phyloP scores from a whole-genome alignment of 768 basidiomycete species.

The Neoboletus magnificus region DNA sequence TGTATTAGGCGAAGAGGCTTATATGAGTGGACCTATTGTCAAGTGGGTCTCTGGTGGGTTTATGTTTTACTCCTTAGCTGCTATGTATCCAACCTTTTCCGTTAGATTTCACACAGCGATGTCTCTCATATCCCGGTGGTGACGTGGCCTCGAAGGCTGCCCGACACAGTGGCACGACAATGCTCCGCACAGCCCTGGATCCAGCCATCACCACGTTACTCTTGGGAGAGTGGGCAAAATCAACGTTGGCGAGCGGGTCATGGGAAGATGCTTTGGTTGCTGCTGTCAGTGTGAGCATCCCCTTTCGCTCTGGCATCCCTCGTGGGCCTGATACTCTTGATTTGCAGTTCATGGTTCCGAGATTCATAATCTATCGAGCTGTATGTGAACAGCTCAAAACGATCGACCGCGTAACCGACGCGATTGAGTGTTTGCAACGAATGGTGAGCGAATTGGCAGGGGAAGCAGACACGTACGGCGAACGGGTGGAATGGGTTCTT shows the following conservation, averaged over 20 bases:
- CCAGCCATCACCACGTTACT: not conserved
- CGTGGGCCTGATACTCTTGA: not conserved
- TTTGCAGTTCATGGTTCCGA: not conserved
- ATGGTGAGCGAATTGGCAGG: not conserved
- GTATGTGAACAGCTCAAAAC: not conserved
- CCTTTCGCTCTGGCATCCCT: no score
- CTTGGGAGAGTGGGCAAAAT: slow-evolving; percentile 1
- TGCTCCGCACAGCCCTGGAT: not conserved
- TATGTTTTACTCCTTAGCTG: no score
- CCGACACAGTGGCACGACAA: no score
- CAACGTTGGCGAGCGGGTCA: not conserved
- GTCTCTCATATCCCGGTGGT: no score
- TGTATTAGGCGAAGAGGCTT: no score
- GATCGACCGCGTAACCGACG: not conserved
- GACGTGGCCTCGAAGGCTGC: no score
- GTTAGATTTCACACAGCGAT: no score
- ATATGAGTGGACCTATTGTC: no score
- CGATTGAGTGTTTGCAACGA: not conserved
- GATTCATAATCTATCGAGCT: not conserved
- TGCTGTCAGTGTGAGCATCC: not conserved
- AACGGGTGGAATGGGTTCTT: not conserved
- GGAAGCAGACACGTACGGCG: no score
- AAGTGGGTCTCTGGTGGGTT: no score
- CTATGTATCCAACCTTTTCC: no score
- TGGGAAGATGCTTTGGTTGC: not conserved